Conservation (phyloP, 805 yeast species). For the Candida silvicultrix region DNA sequence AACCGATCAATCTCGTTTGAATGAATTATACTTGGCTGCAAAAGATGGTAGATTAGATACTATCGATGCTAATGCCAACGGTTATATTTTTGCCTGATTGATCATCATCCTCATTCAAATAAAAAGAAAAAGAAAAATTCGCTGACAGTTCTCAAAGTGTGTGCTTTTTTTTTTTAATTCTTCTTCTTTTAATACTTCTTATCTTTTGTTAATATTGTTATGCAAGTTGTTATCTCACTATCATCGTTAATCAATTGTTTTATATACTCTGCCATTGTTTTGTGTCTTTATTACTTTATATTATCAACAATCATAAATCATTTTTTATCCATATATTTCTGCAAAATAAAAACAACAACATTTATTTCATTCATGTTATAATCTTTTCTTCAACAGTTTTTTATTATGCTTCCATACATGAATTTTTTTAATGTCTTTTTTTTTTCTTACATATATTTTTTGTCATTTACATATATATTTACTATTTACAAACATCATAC, state of each 20-base stretch:
- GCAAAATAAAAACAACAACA: too few species aligned
- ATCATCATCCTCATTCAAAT: neutral
- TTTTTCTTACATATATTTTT: too few species aligned
- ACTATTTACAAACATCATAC: too few species aligned
- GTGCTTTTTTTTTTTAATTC: neutral
- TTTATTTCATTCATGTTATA: too few species aligned
- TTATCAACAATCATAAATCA: too few species aligned
- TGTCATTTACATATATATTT: neutral
- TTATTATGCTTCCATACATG: too few species aligned
- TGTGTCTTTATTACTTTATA: neutral
- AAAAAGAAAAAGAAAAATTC: too few species aligned
- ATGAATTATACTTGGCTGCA: conserved; percentile 48
- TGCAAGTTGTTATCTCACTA: neutral
- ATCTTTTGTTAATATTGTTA: neutral
- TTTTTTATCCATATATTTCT: too few species aligned
- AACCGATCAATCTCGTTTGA: conserved; percentile 32
- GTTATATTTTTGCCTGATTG: conserved; percentile 12
- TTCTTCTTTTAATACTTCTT: neutral
- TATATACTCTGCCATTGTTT: neutral
- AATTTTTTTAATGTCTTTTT: too few species aligned
- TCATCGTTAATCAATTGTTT: neutral
- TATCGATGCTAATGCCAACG: conserved; percentile 42
- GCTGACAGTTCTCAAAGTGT: too few species aligned
- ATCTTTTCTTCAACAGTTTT: too few species aligned
- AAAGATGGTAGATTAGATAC: conserved; percentile 50